Evolutionary conservation across 495 filamentous ascomycete genomes (phyloP).

Genomic region (Hypoxylon perforatum): DNA sequence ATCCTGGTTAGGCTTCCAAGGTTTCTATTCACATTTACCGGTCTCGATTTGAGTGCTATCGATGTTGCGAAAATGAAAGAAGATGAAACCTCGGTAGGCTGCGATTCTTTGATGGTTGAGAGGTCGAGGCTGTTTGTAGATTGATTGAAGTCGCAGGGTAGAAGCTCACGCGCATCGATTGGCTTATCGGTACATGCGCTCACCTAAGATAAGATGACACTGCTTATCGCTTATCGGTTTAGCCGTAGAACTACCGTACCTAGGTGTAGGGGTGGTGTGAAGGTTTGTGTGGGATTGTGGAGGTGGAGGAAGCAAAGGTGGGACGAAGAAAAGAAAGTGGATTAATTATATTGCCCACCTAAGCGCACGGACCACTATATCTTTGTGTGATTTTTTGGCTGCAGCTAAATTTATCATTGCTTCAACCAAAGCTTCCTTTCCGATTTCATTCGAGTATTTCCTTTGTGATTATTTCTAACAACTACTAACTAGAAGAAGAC

Average conservation of each 20-base stretch:
- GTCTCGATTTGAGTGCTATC: background rate
- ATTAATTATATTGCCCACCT: no score
- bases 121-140: conserved; percentile 9
- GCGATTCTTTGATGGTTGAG: conserved; percentile 21
- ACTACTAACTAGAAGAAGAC: no score
- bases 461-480: no score
- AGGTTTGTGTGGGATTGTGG: background rate
- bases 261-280: background rate
- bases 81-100: conserved; percentile 12
- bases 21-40: conserved; percentile 28
- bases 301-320: no score
- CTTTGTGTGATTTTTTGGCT: no score
- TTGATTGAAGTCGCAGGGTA: conserved; percentile 23
- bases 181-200: no score
- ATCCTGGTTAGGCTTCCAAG: conserved; percentile 23
- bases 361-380: no score
- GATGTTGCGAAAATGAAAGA: background rate
- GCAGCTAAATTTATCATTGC: no score
- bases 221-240: conserved; percentile 5
- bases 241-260: conserved; percentile 21
- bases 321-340: no score
- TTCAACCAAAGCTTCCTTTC: no score
- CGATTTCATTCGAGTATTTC: no score
- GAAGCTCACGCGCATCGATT: conserved; percentile 3
- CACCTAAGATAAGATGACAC: conserved; percentile 3